Evolutionary conservation across 2,329 filamentous ascomycete species (phyloP), one percentile per base, ranked within the genome.

Genomic region (Cephalotrichum gorgonifer): DNA sequence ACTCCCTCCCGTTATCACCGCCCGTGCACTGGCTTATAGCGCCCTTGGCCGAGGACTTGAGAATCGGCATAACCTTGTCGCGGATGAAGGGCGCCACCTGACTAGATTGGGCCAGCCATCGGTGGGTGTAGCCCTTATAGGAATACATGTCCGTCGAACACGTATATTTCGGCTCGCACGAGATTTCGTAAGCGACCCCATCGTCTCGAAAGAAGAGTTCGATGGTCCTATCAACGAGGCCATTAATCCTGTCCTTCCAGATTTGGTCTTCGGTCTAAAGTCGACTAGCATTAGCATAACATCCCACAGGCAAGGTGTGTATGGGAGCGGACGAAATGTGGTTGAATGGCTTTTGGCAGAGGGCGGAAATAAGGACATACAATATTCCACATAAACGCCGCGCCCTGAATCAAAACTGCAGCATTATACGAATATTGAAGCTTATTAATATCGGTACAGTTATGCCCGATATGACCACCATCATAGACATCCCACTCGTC

Each of bases 111-210:
- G 73, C 72, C 55, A 82, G 71, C 73, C 76, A 80, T 22, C 74
- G 71, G 31, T 75, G 68, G 23, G 83, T 63, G 45, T 79, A 74
- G 14, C 77, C 79, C 57, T 83, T 83, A 70, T 81, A 84, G 6
- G 76, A 74, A 50, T 74, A 65, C 64, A 84, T 79, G 54, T 86
- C 83, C 41, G 72, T 73, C 54, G 78, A 78, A 65, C 83, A 86
- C 3, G 67, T 75, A 30, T 57, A 58, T 5, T 67, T 64, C 39
- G 58, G 56, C 54, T 85, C 80, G 62, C 83, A 87, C 6, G 78
- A 71, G 14, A 75, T 62, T 61, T 88, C 85, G 44, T 68, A 76
- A 56, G 85, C 79, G 53, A 81, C 68, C 41, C 72, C 71, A 27
- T 75, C 62, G 1, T 48, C 12, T 31, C 68, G 68, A 64, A 75